Conservation (phyloP, 306 rosid species). For the Castanea crenata region DNA sequence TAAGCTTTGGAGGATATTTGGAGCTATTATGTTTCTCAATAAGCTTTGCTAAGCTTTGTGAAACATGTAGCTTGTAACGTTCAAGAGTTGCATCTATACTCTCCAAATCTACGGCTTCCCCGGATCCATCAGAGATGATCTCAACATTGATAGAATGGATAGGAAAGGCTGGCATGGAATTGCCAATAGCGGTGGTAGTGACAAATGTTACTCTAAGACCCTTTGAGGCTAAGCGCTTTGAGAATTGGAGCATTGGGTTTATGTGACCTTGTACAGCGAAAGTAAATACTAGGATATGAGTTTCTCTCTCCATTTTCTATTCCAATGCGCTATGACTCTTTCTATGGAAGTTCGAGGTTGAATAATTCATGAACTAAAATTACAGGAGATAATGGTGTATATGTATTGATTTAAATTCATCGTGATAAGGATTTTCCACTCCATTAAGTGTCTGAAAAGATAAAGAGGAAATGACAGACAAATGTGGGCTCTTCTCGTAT, state of each 20-base stretch:
- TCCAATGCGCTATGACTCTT: too few relatives aligned
- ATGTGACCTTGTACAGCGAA: conserved; percentile 34
- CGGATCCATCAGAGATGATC: conserved; percentile 23
- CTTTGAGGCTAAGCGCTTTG: conserved; percentile 25
- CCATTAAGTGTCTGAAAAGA: too few relatives aligned
- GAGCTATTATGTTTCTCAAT: neutral
- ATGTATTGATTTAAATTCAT: too few relatives aligned
- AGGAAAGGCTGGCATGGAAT: neutral
- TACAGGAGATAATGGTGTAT: too few relatives aligned
- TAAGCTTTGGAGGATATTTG: neutral
- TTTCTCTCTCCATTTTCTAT: neutral
- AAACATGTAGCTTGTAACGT: neutral
- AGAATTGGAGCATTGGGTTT: conserved; percentile 29
- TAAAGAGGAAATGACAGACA: too few relatives aligned
- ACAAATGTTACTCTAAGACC: conserved; percentile 22
- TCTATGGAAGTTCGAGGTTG: too few relatives aligned
- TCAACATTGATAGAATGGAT: neutral
- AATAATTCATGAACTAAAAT: too few relatives aligned
- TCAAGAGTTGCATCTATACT: neutral
- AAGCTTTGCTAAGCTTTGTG: neutral
- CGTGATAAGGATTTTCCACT: too few relatives aligned
- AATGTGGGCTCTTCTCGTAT: too few relatives aligned
- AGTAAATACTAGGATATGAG: conserved; percentile 11
- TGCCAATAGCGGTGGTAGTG: conserved; percentile 1
- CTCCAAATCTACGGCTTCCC: neutral